These are phyloP conservation scores for Paramecium caudatum DNA, from an alignment of 73 alveolate genomes.

Conservation along the genomic window DNA sequence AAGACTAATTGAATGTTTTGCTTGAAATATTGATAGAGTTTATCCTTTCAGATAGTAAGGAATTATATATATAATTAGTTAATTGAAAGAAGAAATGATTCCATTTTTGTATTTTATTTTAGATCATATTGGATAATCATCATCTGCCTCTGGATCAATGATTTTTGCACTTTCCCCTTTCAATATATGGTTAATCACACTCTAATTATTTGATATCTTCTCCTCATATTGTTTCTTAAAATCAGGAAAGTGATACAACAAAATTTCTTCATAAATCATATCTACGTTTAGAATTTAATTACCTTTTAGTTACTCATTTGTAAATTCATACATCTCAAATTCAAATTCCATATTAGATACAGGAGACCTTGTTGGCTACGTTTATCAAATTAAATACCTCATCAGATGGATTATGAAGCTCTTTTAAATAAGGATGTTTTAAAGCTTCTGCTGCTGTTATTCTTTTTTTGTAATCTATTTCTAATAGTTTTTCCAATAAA, in stretches of 20 bases:
- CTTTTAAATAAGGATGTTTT: constrained; percentile 77
- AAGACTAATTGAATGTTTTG: constrained; percentile 24
- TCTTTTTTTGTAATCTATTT: constrained; percentile 73
- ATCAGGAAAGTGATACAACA: constrained; percentile 74
- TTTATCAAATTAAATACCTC: not conserved
- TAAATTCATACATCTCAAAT: constrained; percentile 74
- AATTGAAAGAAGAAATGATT: too few relatives aligned
- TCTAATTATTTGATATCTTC: constrained; percentile 53
- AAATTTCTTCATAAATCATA: constrained; percentile 74
- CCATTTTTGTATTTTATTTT: too few relatives aligned
- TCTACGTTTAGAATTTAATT: constrained; percentile 28
- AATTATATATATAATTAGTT: too few relatives aligned
- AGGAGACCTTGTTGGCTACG: constrained; percentile 66
- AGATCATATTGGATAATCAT: constrained; percentile 68
- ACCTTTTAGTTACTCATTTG: constrained; percentile 74
- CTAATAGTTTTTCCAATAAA: constrained; percentile 76
- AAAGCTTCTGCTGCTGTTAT: constrained; percentile 81
- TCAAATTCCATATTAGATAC: constrained; percentile 71
- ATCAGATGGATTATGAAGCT: constrained; percentile 73
- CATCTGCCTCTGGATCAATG: constrained; percentile 68
- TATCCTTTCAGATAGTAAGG: constrained; percentile 37
- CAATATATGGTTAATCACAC: constrained; percentile 70
- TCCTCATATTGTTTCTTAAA: constrained; percentile 68
- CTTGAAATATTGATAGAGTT: constrained; percentile 46
- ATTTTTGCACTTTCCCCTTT: constrained; percentile 70